phyloP scores from a whole-genome alignment of 177 flowering plant genomes.

The Telopea speciosissima region DNA sequence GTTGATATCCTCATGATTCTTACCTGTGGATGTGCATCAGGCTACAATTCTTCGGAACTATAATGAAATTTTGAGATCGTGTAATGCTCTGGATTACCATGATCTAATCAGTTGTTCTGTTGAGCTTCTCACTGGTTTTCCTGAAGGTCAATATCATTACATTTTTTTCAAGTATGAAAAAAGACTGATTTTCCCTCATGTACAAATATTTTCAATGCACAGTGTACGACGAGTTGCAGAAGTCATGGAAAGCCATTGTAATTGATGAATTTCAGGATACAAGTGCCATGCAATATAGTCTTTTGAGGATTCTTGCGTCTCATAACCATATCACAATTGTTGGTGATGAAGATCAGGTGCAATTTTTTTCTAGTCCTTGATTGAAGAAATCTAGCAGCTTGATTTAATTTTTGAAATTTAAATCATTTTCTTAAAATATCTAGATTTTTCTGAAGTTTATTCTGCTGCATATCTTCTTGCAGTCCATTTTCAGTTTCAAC shows the following conservation, averaged over 20 bases:
- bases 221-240: slow-evolving; percentile 67
- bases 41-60: slow-evolving; percentile 65
- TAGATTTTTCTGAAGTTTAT: not conserved
- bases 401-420: not conserved
- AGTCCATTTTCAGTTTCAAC: slow-evolving; percentile 97
- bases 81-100: slow-evolving; percentile 95
- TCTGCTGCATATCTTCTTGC: slow-evolving; percentile 22
- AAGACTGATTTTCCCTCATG: not conserved
- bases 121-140: slow-evolving; percentile 65
- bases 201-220: not conserved
- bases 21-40: slow-evolving; percentile 34
- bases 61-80: slow-evolving; percentile 58
- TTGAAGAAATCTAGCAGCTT: not conserved
- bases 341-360: slow-evolving; percentile 98
- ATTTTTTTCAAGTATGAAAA: not conserved
- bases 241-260: slow-evolving; percentile 74
- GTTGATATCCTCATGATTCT: slow-evolving; percentile 10
- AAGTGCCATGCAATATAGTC: slow-evolving; percentile 79
- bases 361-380: slow-evolving; percentile 1
- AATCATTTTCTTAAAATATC: not conserved
- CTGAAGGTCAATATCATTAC: slow-evolving; percentile 53
- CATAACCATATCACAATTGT: slow-evolving; percentile 76
- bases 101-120: slow-evolving; percentile 81
- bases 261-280: slow-evolving; percentile 98
- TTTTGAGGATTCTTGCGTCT: slow-evolving; percentile 66